Conservation (phyloP, 495 filamentous ascomycete species). For the Talaromyces stipitatus region DNA sequence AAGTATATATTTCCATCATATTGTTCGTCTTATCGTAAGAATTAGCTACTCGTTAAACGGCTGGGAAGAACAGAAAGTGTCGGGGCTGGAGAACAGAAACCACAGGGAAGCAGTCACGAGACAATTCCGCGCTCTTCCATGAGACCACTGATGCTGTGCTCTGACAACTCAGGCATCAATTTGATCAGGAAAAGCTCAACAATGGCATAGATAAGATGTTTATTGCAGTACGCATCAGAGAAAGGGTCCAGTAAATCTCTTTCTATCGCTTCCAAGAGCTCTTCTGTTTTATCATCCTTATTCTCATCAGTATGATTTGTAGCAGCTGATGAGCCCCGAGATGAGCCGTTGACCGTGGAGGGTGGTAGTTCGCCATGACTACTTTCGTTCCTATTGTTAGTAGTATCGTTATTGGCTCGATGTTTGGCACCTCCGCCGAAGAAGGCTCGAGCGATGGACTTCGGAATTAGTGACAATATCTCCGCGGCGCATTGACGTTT, state of each 20-base stretch:
- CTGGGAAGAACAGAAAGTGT: background rate
- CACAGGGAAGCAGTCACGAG: no score
- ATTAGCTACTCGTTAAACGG: background rate
- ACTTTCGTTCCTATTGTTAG: background rate
- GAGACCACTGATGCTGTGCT: slow-evolving; percentile 62
- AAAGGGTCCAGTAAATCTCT: slow-evolving; percentile 61
- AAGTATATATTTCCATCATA: slow-evolving; percentile 4
- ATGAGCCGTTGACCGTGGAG: slow-evolving; percentile 13
- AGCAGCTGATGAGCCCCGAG: slow-evolving; percentile 7
- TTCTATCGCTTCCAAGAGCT: slow-evolving; percentile 38
- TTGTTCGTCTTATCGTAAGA: background rate
- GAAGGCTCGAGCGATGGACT: slow-evolving; percentile 28
- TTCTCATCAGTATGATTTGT: no score
- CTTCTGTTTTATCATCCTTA: no score
- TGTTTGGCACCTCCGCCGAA: slow-evolving; percentile 21
- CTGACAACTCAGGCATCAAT: slow-evolving; percentile 76
- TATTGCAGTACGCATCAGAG: slow-evolving; percentile 78
- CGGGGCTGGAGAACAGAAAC: no score
- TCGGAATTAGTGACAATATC: slow-evolving; percentile 41
- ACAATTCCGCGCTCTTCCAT: slow-evolving; percentile 59
- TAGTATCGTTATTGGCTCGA: slow-evolving; percentile 4
- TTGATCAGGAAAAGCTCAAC: slow-evolving; percentile 71
- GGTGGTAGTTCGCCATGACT: slow-evolving; percentile 14
- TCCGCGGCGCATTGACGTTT: slow-evolving; percentile 48
- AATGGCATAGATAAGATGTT: slow-evolving; percentile 72